Evolutionary conservation across 2,329 filamentous ascomycete genomes (phyloP).

Genomic region (Amauroascus niger): DNA sequence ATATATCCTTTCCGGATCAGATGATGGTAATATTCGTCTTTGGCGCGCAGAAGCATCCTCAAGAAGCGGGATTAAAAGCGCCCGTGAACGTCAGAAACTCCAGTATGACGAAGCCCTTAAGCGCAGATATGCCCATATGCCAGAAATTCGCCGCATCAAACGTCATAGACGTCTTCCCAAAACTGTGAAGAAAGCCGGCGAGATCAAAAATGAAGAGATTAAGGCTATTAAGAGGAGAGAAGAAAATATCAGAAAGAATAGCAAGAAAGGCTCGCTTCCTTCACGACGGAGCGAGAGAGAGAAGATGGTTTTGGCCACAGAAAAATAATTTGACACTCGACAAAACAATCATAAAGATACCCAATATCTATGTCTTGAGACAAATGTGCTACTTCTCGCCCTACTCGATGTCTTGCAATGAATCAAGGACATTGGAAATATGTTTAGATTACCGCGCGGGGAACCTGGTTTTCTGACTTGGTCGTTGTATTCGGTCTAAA

Average conservation of each 20-base stretch:
- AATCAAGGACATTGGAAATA: neutral
- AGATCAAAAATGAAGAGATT: conserved; percentile 89
- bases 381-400: neutral
- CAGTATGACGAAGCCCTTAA: conserved; percentile 85
- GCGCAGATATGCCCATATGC: conserved; percentile 85
- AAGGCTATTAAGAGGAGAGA: conserved; percentile 78
- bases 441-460: neutral
- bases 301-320: conserved; percentile 73
- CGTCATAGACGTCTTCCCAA: conserved; percentile 86
- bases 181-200: conserved; percentile 86
- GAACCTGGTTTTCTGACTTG: neutral
- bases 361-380: neutral
- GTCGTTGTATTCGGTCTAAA: neutral
- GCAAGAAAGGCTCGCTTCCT: conserved; percentile 67
- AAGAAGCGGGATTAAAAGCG: conserved; percentile 73
- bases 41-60: conserved; percentile 84
- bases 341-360: neutral
- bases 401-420: neutral
- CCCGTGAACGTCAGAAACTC: conserved; percentile 73
- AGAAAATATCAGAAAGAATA: conserved; percentile 90
- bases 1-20: conserved; percentile 81
- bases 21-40: conserved; percentile 82
- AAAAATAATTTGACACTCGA: conserved; percentile 40
- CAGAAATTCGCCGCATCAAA: conserved; percentile 82
- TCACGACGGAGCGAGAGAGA: conserved; percentile 66